Base-by-base conservation (phyloP, 345 rosid species). In the Mallotus nudiflorus region DNA sequence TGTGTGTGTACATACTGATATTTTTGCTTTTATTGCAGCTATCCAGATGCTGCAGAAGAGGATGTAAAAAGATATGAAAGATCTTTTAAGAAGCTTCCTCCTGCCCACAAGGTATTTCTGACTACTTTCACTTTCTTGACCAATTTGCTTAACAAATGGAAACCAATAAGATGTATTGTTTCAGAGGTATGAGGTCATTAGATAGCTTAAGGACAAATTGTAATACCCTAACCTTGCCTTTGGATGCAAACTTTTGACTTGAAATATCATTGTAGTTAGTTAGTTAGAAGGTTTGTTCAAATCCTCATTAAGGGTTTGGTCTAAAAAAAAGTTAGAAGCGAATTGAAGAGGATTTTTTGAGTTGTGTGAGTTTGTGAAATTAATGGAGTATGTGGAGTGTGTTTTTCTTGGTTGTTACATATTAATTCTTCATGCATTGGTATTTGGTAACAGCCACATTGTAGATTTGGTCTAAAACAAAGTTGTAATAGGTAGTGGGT, bases 21-120 rank as follows among this genome's bases (percentile, higher is more conserved):
- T 46, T 42, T 29, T 28, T 74, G 10, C 31, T 8, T 70, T 35
- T 52, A 18, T 15, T 63, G 66, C 69, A 92, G 99, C 81, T 95
- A 95, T 74, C 96, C 96, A 0, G 97, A 92, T 59, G 96, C 98
- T 60, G 82, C 98, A 1, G 91, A 89, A 70, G 93, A 90, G 76
- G 99, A 90, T 85, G 85, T 95, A 49, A 86, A 75, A 54, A 80
- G 87, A 85, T 90, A 82, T 78, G 98, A 95, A 82, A 83, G 86
- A 82, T 90, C 89, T 48, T 92, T 76, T 52, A 83, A 78, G 73
- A 92, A 89, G 88, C 91, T 93, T 71, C 81, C 92, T 48, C 82
- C 85, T 83, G 73, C 85, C 0, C 97, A 91, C 82, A 88, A 89
- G 92, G 99, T 90, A 15, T 28, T 15, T 62, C 8, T 25, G 9